A percentile compares a stretch with the other conserved stretches of the same genome.
phyloP scores from a whole-genome alignment of 2,329 filamentous ascomycete species.

The Verticillium nonalfalfae region DNA sequence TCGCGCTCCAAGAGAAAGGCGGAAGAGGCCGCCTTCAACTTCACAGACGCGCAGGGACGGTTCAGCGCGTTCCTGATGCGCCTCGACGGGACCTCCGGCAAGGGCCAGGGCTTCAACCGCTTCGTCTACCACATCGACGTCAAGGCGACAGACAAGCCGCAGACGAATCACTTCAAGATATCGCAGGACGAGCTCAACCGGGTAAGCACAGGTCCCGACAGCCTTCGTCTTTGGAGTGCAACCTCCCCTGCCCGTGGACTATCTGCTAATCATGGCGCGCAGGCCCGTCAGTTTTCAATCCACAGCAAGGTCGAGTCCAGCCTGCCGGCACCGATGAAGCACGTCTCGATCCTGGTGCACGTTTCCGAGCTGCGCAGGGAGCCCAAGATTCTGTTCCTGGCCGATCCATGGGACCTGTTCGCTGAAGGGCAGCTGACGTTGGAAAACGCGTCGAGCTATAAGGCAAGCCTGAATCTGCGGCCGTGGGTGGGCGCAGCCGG shows the following conservation, averaged over 20 bases:
- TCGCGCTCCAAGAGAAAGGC: neutral
- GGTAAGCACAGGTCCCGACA: neutral
- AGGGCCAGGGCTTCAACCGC: conserved; percentile 4
- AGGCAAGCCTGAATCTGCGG: conserved; percentile 3
- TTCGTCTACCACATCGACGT: conserved; percentile 7
- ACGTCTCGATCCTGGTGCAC: conserved; percentile 6
- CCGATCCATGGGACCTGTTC: conserved; percentile 8
- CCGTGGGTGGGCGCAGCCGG: neutral
- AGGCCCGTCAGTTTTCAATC: conserved; percentile 6
- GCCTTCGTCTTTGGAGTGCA: neutral
- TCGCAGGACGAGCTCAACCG: conserved; percentile 5
- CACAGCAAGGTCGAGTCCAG: neutral
- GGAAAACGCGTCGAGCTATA: conserved; percentile 1
- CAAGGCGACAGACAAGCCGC: conserved; percentile 1
- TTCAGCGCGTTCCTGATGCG: conserved; percentile 7
- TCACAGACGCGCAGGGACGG: conserved; percentile 4
- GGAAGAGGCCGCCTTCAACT: conserved; percentile 1
- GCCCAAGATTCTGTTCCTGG: conserved; percentile 6
- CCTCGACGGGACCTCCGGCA: conserved; percentile 3
- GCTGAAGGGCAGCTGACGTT: conserved; percentile 4
- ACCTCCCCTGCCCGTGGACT: too few species aligned
- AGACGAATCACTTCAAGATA: neutral
- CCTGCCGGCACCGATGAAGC: neutral
- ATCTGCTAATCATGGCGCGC: neutral
- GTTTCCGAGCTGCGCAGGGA: conserved; percentile 2